Conservation (phyloP, 345 rosid genomes). For the Brassica napus region Da-Ae NC_063435.1:14358001-14358500, state of each 20-base stretch:
- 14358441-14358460: conserved; percentile 8
- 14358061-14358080: conserved; percentile 82
- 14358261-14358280: conserved; percentile 61
- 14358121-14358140: conserved; percentile 88
- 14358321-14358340: conserved; percentile 88
- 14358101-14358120: conserved; percentile 79
- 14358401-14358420: neutral
- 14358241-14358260: conserved; percentile 77
- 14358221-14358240: conserved; percentile 90
- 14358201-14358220: conserved; percentile 95
- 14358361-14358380: conserved; percentile 83
- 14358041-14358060: conserved; percentile 89
- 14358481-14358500: conserved; percentile 93
- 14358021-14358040: conserved; percentile 91
- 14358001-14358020: conserved; percentile 73
- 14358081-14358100: conserved; percentile 95
- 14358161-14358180: conserved; percentile 77
- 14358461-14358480: conserved; percentile 68
- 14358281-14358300: conserved; percentile 63
- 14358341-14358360: conserved; percentile 75
- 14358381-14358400: conserved; percentile 88
- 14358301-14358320: conserved; percentile 70
- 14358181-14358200: conserved; percentile 86
- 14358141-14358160: conserved; percentile 93
- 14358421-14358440: conserved; percentile 11